Base-by-base conservation (phyloP, 345 rosid genomes). In the Raphanus raphanistrum region DNA sequence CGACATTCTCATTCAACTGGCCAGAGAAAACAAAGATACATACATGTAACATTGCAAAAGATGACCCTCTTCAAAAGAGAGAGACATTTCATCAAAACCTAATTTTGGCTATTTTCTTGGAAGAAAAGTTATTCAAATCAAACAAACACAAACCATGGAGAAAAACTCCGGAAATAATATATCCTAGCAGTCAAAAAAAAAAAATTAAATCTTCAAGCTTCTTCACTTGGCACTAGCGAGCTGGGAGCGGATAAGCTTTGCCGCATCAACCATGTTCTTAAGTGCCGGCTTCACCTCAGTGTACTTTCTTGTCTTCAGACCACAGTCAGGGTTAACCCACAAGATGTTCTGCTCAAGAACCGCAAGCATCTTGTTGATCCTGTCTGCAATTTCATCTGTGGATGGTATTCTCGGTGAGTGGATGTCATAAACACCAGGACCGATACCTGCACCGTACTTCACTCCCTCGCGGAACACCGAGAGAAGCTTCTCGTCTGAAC, bases 261-360 rank as follows among this genome's bases (percentile, higher is more conserved):
- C 94, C 0, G 98, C 97, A 1, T 87, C 91, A 75, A 92, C 98
- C 98, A 92, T 89, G 91, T 87, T 86, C 67, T 73, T 76, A 71
- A 94, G 91, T 28, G 98, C 97, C 4, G 97, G 98, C 81, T 88
- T 94, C 62, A 94, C 98, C 84, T 94, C 97, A 0, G 86, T 6
- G 81, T 92, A 92, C 87, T 92, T 94, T 60, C 97, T 92, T 61
- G 97, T 94, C 88, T 92, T 94, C 73, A 94, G 88, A 29, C 98
- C 97, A 64, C 97, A 94, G 86, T 94, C 97, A 8, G 98, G 98
- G 88, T 94, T 94, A 26, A 94, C 97, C 98, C 97, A 94, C 86
- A 94, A 75, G 85, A 94, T 83, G 91, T 90, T 90, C 73, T 81
- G 86, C 82, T 92, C 97, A 0, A 92, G 90, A 54, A 92, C 97